A percentile compares a stretch with the other conserved stretches of the same genome.
Conservation (phyloP, 202 grass and related monocot species). For the Musa balbisiana region DNA sequence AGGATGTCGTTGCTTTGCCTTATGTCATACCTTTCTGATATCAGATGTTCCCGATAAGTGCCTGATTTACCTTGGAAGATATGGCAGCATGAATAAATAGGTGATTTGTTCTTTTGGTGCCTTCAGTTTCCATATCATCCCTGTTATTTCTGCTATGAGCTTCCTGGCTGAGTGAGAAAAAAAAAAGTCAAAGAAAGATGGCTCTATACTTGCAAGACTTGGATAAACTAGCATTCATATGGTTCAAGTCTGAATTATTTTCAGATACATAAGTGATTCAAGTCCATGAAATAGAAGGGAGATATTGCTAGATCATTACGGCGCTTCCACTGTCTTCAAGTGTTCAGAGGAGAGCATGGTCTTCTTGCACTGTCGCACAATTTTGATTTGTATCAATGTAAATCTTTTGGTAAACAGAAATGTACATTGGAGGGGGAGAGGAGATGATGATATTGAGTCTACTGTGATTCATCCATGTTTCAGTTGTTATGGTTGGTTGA, state of each 20-base stretch:
- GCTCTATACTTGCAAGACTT: not conserved
- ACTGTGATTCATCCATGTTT: not conserved
- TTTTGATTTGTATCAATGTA: conserved; percentile 15
- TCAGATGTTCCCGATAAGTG: not conserved
- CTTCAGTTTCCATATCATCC: not conserved
- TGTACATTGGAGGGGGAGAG: not conserved
- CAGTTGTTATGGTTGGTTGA: not conserved
- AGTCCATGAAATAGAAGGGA: not conserved
- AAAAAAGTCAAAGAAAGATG: not conserved
- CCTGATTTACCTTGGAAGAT: not conserved
- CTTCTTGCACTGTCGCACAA: not conserved
- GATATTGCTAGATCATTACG: not conserved
- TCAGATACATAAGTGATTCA: not conserved
- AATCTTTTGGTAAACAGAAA: not conserved
- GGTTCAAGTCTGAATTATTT: not conserved
- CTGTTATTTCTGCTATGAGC: not conserved
- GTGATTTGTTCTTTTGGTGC: not conserved
- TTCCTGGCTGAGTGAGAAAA: not conserved
- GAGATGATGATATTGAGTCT: not conserved
- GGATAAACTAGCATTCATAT: not conserved
- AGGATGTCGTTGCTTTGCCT: conserved; percentile 14
- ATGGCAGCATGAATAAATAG: not conserved
- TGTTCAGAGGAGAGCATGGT: not conserved
- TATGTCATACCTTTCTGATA: conserved; percentile 31
- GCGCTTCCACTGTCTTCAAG: not conserved